Conservation (phyloP, 352 stramenopile species). For the Globisporangium recalcitrans region DNA sequence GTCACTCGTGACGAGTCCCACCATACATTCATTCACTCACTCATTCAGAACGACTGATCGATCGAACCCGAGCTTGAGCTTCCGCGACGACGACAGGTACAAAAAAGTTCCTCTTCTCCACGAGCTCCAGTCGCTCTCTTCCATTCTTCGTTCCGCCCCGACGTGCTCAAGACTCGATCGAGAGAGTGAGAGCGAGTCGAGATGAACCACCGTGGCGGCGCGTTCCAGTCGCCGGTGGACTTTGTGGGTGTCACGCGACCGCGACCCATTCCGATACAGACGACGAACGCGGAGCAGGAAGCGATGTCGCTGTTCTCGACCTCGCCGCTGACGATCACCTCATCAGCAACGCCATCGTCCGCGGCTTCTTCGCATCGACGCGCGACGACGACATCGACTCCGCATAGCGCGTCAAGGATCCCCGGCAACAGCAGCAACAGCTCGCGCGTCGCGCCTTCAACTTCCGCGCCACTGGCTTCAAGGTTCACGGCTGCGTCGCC, state of each 20-base stretch:
- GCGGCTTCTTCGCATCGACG: not conserved
- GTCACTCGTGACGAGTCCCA: not conserved
- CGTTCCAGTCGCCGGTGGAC: not conserved
- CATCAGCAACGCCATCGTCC: not conserved
- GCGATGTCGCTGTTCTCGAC: conserved; percentile 14
- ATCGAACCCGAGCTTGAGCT: too few relatives aligned
- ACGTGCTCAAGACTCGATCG: not conserved
- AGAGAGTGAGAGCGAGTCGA: not conserved
- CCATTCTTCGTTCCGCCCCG: conserved; percentile 11
- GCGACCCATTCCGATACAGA: not conserved
- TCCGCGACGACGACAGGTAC: too few relatives aligned
- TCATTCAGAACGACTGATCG: conserved; percentile 5
- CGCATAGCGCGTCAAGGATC: not conserved
- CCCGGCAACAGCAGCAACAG: not conserved
- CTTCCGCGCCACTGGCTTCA: conserved; percentile 8
- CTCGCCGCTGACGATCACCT: conserved; percentile 11
- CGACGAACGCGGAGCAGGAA: conserved; percentile 2
- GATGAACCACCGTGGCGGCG: not conserved
- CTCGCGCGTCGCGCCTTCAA: conserved; percentile 7
- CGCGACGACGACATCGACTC: not conserved
- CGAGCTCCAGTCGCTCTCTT: not conserved
- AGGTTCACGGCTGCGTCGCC: conserved; percentile 2
- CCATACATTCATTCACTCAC: not conserved
- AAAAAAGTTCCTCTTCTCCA: conserved; percentile 2
- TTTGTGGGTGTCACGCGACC: conserved; percentile 4